These are phyloP conservation scores for Naegleria lovaniensis DNA, from an alignment of 208 protist species.

Conservation along the genomic window DNA sequence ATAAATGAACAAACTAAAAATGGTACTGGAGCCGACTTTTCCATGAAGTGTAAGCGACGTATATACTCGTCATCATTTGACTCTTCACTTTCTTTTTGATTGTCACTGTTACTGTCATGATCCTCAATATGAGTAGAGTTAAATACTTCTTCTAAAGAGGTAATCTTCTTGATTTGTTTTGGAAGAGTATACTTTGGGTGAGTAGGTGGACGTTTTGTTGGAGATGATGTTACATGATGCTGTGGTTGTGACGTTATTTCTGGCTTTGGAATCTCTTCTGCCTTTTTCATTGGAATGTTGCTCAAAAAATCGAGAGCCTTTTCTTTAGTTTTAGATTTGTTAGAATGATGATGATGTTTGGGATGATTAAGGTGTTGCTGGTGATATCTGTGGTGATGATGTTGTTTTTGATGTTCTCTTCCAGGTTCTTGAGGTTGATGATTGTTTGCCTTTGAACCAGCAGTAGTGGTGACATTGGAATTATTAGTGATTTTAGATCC, in stretches of 20 bases:
- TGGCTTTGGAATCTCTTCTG: neutral
- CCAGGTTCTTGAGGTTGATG: neutral
- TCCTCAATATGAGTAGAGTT: neutral
- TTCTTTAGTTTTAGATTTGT: neutral
- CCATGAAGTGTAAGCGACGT: neutral
- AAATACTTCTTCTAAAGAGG: neutral
- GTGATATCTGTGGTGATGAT: neutral
- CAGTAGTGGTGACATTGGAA: too few species aligned
- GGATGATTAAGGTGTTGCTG: neutral
- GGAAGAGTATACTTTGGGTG: neutral
- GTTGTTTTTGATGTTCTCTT: neutral
- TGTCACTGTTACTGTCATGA: neutral
- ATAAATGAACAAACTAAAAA: neutral
- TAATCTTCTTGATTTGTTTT: neutral
- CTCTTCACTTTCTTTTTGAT: neutral
- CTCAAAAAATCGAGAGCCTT: neutral
- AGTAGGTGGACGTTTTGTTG: neutral
- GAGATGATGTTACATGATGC: neutral
- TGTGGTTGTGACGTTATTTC: neutral
- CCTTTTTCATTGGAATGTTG: neutral
- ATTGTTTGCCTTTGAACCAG: neutral
- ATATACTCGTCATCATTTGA: conserved; percentile 2
- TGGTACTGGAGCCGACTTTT: neutral
- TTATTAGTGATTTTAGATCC: neutral
- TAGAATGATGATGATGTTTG: neutral